These are phyloP conservation scores for Cryphonectria radicalis DNA, from an alignment of 2,329 filamentous ascomycete species.

Conservation along the genomic window DNA sequence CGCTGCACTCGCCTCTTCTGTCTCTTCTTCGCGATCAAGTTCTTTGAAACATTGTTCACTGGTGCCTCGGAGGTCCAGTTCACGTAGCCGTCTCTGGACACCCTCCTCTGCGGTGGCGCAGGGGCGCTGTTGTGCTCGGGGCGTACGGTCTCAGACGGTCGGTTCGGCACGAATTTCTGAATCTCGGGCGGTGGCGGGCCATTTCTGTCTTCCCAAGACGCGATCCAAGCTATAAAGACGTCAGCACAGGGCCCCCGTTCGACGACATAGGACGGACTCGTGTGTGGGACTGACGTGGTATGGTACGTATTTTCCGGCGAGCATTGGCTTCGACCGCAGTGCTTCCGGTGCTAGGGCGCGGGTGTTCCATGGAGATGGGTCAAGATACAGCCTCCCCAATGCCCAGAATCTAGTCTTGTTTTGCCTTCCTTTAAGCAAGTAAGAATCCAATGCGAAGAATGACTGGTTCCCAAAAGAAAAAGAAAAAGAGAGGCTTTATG, in stretches of 20 bases:
- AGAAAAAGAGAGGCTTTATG: conserved; percentile 2
- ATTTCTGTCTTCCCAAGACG: conserved; percentile 50
- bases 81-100: conserved; percentile 55
- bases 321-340: conserved; percentile 28
- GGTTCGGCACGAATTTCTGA: conserved; percentile 45
- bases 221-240: conserved; percentile 50
- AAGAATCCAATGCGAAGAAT: not conserved
- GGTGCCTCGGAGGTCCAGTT: conserved; percentile 44
- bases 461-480: not conserved
- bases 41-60: conserved; percentile 41
- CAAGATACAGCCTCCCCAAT: not conserved
- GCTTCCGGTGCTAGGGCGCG: conserved; percentile 25
- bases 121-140: conserved; percentile 50
- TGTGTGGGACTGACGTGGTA: conserved; percentile 37
- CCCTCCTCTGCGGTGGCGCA: conserved; percentile 44
- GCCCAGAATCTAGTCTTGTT: not conserved
- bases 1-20: conserved; percentile 51
- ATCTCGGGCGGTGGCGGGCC: conserved; percentile 42
- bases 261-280: not conserved
- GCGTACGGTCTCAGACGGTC: conserved; percentile 44
- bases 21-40: conserved; percentile 51
- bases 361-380: conserved; percentile 22
- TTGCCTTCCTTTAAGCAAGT: not conserved
- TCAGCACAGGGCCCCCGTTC: conserved; percentile 24
- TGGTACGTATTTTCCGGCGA: conserved; percentile 36